Base-by-base conservation (phyloP, 2,329 filamentous ascomycete species). In the Ceratocystis papillata region DNA sequence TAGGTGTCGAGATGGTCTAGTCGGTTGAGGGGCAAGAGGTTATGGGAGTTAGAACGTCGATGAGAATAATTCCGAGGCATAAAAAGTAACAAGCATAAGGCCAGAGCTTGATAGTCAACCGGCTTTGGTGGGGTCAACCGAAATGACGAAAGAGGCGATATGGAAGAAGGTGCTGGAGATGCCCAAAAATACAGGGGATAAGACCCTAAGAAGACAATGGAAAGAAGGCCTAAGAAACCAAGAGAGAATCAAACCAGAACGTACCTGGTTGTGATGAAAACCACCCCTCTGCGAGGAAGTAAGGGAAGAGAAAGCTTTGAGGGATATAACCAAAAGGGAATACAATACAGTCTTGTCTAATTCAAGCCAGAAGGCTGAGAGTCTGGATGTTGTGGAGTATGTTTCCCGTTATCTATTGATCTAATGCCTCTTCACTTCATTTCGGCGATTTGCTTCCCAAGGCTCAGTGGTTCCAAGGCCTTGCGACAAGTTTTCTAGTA, bases 401-500 rank as follows among this genome's bases (percentile, higher is more conserved):
- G 10, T 5, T 59, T 37, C 55, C 33, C 22, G 55, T 37, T 59
- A 37, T 59, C 28, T 59, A 28, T 30, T 6, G 28, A 59, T 33
- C 1, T 15, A n/a, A 20, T 30, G 60, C 60, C 60, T 62, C 25
- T 37, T 8, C 60, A 37, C 17, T 41, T 44, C 28, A 17, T 41
- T n/a, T n/a, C 48, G 20, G 33, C 28, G 60, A 44, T 62, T 62
- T 25, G 55, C 44, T 57, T 46, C 61, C 15, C 33, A 63, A 44
- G 10, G 50, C 28, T 60, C 68, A 5, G 48, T 20, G 48, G 25
- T 28, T 53, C 37, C 37, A 41, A 41, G 10, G 37, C 37, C 12
- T 41, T 41, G 37, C 37, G 37, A 15, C 37, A 53, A 53, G 22
- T 53, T 45, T 64, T 83, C 25, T 30, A 17, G 28, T 20, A 30